A percentile compares a stretch with the other conserved stretches of the same genome.
phyloP scores from a whole-genome alignment of 768 basidiomycete species.

The Lactarius indigo region DNA sequence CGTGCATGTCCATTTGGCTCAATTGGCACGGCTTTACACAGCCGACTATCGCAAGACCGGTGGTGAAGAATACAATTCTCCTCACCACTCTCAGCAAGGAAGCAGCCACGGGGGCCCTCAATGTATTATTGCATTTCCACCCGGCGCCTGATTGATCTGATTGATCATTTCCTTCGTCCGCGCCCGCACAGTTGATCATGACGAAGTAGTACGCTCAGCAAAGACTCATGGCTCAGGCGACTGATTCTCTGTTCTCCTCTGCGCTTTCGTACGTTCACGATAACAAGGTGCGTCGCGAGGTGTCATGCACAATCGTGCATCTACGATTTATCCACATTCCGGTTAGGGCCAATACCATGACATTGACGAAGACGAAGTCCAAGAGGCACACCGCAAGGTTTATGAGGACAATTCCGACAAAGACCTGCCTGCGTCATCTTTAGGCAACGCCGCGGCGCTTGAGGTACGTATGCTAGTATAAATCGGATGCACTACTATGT shows the following conservation, averaged over 20 bases:
- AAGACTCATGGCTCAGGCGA: slow-evolving; percentile 54
- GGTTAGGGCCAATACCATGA: slow-evolving; percentile 48
- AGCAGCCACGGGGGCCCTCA: slow-evolving; percentile 21
- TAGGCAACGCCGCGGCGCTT: slow-evolving; percentile 78
- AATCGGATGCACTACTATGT: neutral
- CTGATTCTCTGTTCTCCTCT: slow-evolving; percentile 49
- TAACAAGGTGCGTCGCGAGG: slow-evolving; percentile 43
- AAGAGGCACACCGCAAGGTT: slow-evolving; percentile 56
- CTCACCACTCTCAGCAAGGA: slow-evolving; percentile 39
- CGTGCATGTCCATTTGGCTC: slow-evolving; percentile 6
- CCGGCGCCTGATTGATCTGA: slow-evolving; percentile 15
- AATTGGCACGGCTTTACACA: slow-evolving; percentile 11
- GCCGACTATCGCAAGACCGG: slow-evolving; percentile 45
- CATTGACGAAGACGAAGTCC: slow-evolving; percentile 63
- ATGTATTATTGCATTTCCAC: slow-evolving; percentile 20
- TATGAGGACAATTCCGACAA: slow-evolving; percentile 52
- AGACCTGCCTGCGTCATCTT: slow-evolving; percentile 52
- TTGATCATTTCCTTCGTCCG: neutral
- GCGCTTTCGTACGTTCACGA: slow-evolving; percentile 51
- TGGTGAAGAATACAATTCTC: slow-evolving; percentile 59
- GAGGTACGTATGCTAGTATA: slow-evolving; percentile 43
- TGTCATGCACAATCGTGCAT: neutral
- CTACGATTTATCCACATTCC: neutral
- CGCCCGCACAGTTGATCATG: slow-evolving; percentile 51
- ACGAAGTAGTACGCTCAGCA: slow-evolving; percentile 58